Evolutionary conservation across 192 early-diverging fungal genomes (phyloP), one percentile per base, ranked within the genome.

Genomic region (Umbelopsis isabellina): DNA sequence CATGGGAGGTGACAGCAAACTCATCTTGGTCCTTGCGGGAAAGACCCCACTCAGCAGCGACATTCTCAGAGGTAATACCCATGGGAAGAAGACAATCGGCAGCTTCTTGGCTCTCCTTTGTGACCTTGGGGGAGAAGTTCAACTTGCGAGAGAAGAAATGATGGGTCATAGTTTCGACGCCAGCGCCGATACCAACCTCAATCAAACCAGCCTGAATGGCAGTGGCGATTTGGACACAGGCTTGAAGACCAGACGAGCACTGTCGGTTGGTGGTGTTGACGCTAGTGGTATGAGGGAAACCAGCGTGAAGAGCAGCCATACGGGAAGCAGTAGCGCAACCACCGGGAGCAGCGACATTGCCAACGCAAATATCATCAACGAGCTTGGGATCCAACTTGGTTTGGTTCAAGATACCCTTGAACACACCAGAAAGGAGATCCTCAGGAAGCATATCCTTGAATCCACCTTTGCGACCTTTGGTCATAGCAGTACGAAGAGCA

Each of bases 41-140:
- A 37, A 99, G 78, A 37, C 88, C 85, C 84, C 91, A 99, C 30
- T 99, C 88, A 37, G 83, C 75, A 52, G 95, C 93, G 65, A 99
- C 97, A 84, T 98, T 98, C 83, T 99, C 97, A 47, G 96, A 98
- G 45, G 95, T 99, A 73, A 92, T 91, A 70, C 90, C 93, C 93
- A 95, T 95, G 35, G 93, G 93, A 67, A 92, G 83, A 67, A 93
- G 83, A 75, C 94, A 95, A 83, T 97, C 94, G 47, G 90, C 90
- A 67, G 89, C 91, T 52, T 90, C 81, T 18, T 82, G 83, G 67
- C 77, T 89, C 18, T 68, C 68, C 10, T 86, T 89, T 67, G 90
- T 84, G 52, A 98, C 91, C 65, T 88, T 87, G 49, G 93, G 89
- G 64, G 90, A 92, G 45, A 87, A 83, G 46, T 92, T 86, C 85